Evolutionary conservation across 768 basidiomycete species (phyloP).

Genomic region (Leccinum olivaceopallidum): DNA sequence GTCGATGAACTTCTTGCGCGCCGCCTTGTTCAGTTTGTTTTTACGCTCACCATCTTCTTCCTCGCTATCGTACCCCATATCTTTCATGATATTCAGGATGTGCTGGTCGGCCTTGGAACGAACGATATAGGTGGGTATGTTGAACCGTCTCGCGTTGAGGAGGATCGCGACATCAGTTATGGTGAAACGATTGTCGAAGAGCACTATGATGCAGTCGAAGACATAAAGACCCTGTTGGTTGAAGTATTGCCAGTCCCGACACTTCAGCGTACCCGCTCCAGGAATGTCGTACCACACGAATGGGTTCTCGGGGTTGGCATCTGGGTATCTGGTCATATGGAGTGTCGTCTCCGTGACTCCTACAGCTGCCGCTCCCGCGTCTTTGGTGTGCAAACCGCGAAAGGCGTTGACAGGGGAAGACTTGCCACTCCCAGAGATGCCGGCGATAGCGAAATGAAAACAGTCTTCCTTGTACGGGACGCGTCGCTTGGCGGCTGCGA

Average conservation of each 20-base stretch:
- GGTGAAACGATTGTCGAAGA: slow-evolving; percentile 37
- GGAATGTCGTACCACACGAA: slow-evolving; percentile 40
- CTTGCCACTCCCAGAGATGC: slow-evolving; percentile 37
- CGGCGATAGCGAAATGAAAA: slow-evolving; percentile 36
- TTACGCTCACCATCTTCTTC: slow-evolving; percentile 15
- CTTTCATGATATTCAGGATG: slow-evolving; percentile 26
- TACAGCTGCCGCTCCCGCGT: slow-evolving; percentile 27
- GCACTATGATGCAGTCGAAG: slow-evolving; percentile 36
- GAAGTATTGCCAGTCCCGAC: slow-evolving; percentile 38
- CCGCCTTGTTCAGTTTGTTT: slow-evolving; percentile 11
- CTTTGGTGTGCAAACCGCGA: slow-evolving; percentile 28
- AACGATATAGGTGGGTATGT: slow-evolving; percentile 36
- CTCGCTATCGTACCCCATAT: slow-evolving; percentile 25
- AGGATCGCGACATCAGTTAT: slow-evolving; percentile 37
- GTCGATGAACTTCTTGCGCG: slow-evolving; percentile 24
- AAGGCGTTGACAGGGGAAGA: slow-evolving; percentile 38
- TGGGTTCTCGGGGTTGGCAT: slow-evolving; percentile 18
- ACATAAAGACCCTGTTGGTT: slow-evolving; percentile 37
- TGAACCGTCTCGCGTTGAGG: slow-evolving; percentile 29
- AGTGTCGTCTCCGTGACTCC: slow-evolving; percentile 34
- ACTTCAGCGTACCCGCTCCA: slow-evolving; percentile 35
- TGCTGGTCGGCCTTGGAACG: slow-evolving; percentile 40
- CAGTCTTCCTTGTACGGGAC: slow-evolving; percentile 24
- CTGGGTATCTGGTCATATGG: slow-evolving; percentile 26
- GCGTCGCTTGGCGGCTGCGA: slow-evolving; percentile 14